Evolutionary conservation across 441 rosid species (phyloP), one percentile per base, ranked within the genome.

Genomic region (Adansonia grandidieri): DNA sequence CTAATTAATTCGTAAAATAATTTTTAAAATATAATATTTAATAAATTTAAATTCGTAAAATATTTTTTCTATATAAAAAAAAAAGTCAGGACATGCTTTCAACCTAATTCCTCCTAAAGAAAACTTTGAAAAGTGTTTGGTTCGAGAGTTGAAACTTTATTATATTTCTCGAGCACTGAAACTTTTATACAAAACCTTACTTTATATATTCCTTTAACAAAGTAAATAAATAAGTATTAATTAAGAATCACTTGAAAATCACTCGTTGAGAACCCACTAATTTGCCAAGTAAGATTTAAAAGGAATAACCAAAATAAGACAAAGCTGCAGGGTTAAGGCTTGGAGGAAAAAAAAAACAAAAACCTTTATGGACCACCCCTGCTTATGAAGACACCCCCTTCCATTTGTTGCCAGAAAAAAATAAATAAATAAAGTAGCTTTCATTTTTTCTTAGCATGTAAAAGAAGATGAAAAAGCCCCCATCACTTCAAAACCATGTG

Each of bases 401-500:
- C 24, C n/a, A 53, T 82, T 77, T 58, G 82, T 68, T 76, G 76
- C 61, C 77, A 76, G 14, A 6, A 11, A 50, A 73, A 1, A 32
- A 32, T 24, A 24, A 24, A 24, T 24, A 71, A 2, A 32, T 32
- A 32, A 32, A 32, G 76, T 53, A 67, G 84, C 78, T 77, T 77
- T 83, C 80, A 74, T 69, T 24, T 53, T 65, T 20, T 2, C 14
- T 51, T 11, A 0, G 79, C 3, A 37, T 76, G 37, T 73, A 77
- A 71, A 80, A 15, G 0, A 80, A 73, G 75, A 65, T 13, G 42
- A 56, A 58, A 44, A 45, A 14, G 74, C 11, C 56, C 20, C 53
- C 73, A 48, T 57, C 84, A 51, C 74, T 87, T 42, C 6, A 42
- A 22, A 80, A 8, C 86, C 87, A 87, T 80, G 89, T 83, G 89